These are phyloP conservation scores for Trypanosoma platydactyli DNA, from an alignment of 208 protist species.

Conservation along the genomic window DNA sequence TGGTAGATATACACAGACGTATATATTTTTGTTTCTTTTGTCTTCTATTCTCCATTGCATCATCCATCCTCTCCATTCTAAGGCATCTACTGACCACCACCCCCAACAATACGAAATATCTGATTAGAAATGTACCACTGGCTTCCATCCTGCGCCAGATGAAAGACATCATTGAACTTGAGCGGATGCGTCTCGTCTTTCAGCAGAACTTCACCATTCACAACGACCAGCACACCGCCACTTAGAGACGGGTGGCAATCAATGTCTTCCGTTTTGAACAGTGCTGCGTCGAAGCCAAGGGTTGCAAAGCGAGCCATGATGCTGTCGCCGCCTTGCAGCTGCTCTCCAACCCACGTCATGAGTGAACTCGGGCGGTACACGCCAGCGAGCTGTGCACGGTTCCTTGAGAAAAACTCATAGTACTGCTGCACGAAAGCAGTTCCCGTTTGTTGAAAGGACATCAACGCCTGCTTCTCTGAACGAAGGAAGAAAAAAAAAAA, in stretches of 20 bases:
- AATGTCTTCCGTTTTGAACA: conserved; percentile 78
- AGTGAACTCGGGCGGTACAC: conserved; percentile 80
- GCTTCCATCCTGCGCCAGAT: conserved; percentile 62
- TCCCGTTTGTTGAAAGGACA: conserved; percentile 80
- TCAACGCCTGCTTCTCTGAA: conserved; percentile 10
- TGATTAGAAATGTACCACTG: conserved; percentile 91
- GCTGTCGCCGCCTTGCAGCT: conserved; percentile 78
- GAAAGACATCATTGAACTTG: conserved; percentile 91
- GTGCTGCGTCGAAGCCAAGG: conserved; percentile 70
- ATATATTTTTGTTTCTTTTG: conserved; percentile 17
- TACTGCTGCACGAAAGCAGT: conserved; percentile 80
- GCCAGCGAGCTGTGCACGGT: conserved; percentile 62
- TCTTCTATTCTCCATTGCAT: conserved; percentile 7
- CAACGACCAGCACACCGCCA: conserved; percentile 75
- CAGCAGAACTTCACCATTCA: conserved; percentile 82
- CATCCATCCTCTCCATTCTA: conserved; percentile 2
- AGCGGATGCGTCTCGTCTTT: conserved; percentile 80
- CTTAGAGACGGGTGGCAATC: conserved; percentile 82
- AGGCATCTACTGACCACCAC: conserved; percentile 58
- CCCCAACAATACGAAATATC: conserved; percentile 87
- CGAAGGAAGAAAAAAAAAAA: conserved; percentile 7
- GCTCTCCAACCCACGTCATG: conserved; percentile 86
- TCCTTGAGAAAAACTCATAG: conserved; percentile 78
- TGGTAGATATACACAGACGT: too few species aligned
- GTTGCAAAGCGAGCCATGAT: conserved; percentile 83